These are phyloP conservation scores for Pulchroboletus neoregius DNA, from an alignment of 1,284 basidiomycete genomes.

Conservation along the genomic window DNA sequence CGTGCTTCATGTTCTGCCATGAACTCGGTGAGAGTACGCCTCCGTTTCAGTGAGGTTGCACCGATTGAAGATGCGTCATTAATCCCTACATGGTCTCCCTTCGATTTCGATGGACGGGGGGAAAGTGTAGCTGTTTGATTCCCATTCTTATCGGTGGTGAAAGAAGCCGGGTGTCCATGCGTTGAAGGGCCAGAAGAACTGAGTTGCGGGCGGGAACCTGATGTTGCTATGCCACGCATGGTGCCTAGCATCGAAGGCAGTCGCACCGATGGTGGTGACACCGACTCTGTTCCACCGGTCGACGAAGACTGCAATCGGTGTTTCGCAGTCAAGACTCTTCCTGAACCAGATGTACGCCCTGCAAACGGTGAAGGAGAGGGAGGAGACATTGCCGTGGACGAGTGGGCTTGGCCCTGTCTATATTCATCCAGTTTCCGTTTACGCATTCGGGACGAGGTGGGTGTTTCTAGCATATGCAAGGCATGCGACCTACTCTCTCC, in stretches of 20 bases:
- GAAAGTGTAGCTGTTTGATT: background rate
- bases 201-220: background rate
- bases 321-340: background rate
- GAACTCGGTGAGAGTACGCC: conserved; percentile 60
- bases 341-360: conserved; percentile 6
- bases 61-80: background rate
- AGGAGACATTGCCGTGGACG: conserved; percentile 6
- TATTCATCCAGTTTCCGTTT: conserved; percentile 28
- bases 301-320: conserved; percentile 14
- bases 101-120: background rate
- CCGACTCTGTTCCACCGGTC: background rate
- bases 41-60: conserved; percentile 36
- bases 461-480: conserved; percentile 15
- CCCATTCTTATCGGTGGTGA: background rate
- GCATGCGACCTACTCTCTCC: background rate
- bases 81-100: background rate
- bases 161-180: background rate
- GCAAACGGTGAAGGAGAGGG: conserved; percentile 21
- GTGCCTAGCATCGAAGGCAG: conserved; percentile 27
- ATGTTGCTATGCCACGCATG: conserved; percentile 13
- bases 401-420: conserved; percentile 3
- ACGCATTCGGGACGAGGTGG: conserved; percentile 12
- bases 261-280: conserved; percentile 11
- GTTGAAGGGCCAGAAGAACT: background rate
- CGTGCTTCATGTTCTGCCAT: conserved; percentile 52